These are phyloP conservation scores for Pinus tabuliformis DNA, from an alignment of 75 land plant species.

Conservation along the genomic window DNA sequence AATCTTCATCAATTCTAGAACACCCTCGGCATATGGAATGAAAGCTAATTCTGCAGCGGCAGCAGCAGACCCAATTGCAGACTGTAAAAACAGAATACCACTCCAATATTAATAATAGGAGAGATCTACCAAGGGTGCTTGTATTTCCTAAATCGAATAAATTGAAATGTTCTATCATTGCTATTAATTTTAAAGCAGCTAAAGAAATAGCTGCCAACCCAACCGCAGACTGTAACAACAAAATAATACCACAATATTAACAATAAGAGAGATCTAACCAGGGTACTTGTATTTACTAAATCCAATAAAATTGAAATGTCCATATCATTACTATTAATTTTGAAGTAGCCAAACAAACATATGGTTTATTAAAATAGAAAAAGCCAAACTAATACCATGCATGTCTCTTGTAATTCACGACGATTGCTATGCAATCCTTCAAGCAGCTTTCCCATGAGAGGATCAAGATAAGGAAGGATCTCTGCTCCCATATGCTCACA, in stretches of 20 bases:
- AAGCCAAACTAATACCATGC: constrained; percentile 62
- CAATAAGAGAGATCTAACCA: neutral
- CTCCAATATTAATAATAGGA: neutral
- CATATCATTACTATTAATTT: neutral
- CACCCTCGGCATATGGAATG: constrained; percentile 81
- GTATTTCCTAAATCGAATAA: neutral
- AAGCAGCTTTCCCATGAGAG: constrained; percentile 82
- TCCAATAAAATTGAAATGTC: neutral
- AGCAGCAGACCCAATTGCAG: constrained; percentile 97
- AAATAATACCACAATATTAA: neutral
- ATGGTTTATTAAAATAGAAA: neutral
- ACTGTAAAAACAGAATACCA: constrained; percentile 46
- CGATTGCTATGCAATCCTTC: constrained; percentile 71
- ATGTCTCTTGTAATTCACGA: constrained; percentile 92
- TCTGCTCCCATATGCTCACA: constrained; percentile 94
- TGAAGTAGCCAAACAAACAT: neutral
- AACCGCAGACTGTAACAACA: constrained; percentile 85
- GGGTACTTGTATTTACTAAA: neutral
- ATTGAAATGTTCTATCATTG: neutral
- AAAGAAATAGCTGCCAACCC: constrained; percentile 67
- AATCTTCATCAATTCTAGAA: constrained; percentile 77
- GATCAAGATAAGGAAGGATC: constrained; percentile 85
- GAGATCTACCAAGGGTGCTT: neutral
- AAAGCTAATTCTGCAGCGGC: constrained; percentile 88
- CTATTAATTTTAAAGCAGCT: neutral